phyloP scores from a whole-genome alignment of 2,329 filamentous ascomycete genomes.

The Chaetomiaceae sp. region DNA sequence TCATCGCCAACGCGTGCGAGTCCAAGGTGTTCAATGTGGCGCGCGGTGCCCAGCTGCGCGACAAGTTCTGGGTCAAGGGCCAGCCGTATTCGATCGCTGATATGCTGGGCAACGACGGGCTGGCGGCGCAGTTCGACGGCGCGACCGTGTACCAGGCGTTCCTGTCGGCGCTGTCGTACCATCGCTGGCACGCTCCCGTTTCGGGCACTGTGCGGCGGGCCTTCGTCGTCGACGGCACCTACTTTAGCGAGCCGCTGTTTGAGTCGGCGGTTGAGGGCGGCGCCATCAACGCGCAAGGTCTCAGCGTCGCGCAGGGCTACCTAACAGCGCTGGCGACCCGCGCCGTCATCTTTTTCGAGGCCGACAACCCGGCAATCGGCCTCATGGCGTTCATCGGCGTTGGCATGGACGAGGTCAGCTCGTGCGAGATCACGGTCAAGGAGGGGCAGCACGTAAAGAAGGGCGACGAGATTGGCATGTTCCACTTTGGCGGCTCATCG shows the following conservation, averaged over 20 bases:
- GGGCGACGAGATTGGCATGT: constrained; percentile 70
- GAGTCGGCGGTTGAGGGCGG: constrained; percentile 24
- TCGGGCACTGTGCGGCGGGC: constrained; percentile 53
- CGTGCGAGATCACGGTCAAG: constrained; percentile 63
- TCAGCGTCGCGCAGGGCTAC: constrained; percentile 56
- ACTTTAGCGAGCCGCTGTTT: constrained; percentile 55
- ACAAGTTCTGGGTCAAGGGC: constrained; percentile 62
- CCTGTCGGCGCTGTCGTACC: constrained; percentile 60
- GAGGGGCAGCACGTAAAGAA: constrained; percentile 61
- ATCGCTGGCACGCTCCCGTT: constrained; percentile 67
- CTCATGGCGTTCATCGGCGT: constrained; percentile 65
- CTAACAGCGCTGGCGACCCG: constrained; percentile 62
- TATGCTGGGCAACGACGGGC: constrained; percentile 54
- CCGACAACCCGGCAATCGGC: constrained; percentile 60
- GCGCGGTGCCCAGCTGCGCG: constrained; percentile 46
- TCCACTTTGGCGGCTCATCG: constrained; percentile 70
- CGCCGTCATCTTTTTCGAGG: constrained; percentile 63
- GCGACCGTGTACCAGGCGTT: constrained; percentile 68
- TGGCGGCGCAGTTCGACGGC: constrained; percentile 50
- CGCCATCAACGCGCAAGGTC: constrained; percentile 37
- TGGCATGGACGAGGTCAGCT: constrained; percentile 72
- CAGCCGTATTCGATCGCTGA: constrained; percentile 61
- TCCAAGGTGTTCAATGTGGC: constrained; percentile 51
- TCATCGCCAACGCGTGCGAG: constrained; percentile 61
- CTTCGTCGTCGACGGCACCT: constrained; percentile 57